phyloP scores from a whole-genome alignment of 2,329 filamentous ascomycete species.

The Colletotrichum phormii region DNA sequence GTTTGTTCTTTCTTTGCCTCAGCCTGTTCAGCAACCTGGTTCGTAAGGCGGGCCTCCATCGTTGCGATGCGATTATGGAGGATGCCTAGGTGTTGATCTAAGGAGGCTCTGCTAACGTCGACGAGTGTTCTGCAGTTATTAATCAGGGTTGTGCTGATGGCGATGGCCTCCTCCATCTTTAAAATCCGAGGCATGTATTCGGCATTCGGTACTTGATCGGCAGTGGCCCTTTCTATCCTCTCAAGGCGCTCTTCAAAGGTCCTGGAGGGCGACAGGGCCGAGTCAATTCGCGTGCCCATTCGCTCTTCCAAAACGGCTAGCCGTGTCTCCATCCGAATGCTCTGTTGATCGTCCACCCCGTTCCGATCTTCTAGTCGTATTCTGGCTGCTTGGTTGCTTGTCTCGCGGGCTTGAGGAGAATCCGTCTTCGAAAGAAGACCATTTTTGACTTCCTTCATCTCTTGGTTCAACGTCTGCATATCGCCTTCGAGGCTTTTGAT shows the following conservation, averaged over 20 bases:
- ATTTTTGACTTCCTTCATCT: background rate
- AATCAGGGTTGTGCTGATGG: constrained; percentile 2
- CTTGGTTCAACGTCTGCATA: background rate
- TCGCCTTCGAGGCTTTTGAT: background rate
- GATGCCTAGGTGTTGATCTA: constrained; percentile 10
- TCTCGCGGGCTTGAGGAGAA: background rate
- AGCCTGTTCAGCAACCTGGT: background rate
- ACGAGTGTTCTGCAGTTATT: constrained; percentile 25
- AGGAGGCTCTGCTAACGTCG: constrained; percentile 10
- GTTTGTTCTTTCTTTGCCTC: constrained; percentile 1
- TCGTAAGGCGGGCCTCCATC: constrained; percentile 1
- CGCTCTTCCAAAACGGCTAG: background rate
- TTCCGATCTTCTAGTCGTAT: background rate
- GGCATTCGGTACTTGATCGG: background rate
- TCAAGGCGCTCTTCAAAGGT: background rate
- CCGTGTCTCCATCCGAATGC: background rate
- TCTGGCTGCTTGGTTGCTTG: background rate
- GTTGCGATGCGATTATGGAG: constrained; percentile 3
- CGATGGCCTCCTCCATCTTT: constrained; percentile 11
- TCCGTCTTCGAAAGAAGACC: background rate
- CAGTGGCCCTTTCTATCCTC: background rate
- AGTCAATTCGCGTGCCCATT: background rate
- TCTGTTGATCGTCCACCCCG: background rate
- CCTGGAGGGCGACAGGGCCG: background rate
- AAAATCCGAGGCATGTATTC: background rate